phyloP scores from a whole-genome alignment of 2,329 filamentous ascomycete species.

The Hypocrella siamensis region DNA sequence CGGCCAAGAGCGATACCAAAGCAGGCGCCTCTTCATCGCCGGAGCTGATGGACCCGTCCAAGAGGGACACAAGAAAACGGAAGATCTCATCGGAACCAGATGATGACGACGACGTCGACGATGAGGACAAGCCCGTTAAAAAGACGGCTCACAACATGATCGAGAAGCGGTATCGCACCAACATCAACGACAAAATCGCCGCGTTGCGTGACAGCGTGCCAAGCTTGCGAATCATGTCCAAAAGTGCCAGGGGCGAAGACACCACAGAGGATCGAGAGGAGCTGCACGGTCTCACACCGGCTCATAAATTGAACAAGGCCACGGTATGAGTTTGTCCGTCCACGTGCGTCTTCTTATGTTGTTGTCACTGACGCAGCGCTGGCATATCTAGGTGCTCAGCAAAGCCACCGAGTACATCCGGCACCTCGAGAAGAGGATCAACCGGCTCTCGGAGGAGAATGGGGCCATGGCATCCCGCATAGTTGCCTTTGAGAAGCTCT shows the following conservation, averaged over 20 bases:
- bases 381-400: slow-evolving; percentile 49
- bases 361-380: neutral
- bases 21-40: slow-evolving; percentile 41
- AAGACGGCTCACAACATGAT: slow-evolving; percentile 98
- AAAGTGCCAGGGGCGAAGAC: slow-evolving; percentile 52
- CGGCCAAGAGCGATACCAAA: slow-evolving; percentile 30
- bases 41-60: slow-evolving; percentile 30
- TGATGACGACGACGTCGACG: slow-evolving; percentile 38
- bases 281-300: slow-evolving; percentile 57
- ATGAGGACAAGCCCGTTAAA: slow-evolving; percentile 47
- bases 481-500: slow-evolving; percentile 61
- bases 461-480: slow-evolving; percentile 62
- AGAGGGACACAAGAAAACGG: slow-evolving; percentile 43
- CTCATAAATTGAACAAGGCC: slow-evolving; percentile 95
- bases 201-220: slow-evolving; percentile 85
- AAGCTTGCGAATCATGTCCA: slow-evolving; percentile 70
- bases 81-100: slow-evolving; percentile 46
- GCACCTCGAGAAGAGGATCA: slow-evolving; percentile 84
- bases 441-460: slow-evolving; percentile 69
- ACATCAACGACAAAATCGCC: slow-evolving; percentile 93
- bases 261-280: slow-evolving; percentile 64
- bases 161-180: slow-evolving; percentile 90
- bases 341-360: neutral
- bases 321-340: slow-evolving; percentile 36
- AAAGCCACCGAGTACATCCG: slow-evolving; percentile 95